A percentile compares a stretch with the other conserved stretches of the same genome.
Conservation (phyloP, 2,329 filamentous ascomycete genomes). For the Aspergillus amoenus region DNA sequence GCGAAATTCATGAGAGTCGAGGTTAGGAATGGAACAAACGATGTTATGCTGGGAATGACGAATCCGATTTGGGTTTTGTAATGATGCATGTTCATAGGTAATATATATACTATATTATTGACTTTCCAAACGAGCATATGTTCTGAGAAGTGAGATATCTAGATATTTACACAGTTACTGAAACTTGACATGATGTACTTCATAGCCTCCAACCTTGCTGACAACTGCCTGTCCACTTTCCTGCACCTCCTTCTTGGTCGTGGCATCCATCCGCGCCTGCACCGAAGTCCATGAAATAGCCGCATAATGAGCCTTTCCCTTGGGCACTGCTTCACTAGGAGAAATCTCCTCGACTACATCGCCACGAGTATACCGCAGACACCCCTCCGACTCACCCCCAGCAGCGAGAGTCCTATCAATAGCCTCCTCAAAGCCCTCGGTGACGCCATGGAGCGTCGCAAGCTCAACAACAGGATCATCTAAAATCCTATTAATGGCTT, state of each 20-base stretch:
- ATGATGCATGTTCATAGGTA: no score
- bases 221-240: neutral
- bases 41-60: neutral
- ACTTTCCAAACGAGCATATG: no score
- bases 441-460: neutral
- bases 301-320: slow-evolving; percentile 3
- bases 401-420: neutral
- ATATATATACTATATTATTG: no score
- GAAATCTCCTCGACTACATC: slow-evolving; percentile 1
- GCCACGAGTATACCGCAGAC: neutral
- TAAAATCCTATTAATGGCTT: neutral
- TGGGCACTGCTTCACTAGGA: neutral
- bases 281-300: neutral
- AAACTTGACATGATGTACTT: slow-evolving; percentile 7
- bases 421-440: neutral
- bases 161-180: neutral
- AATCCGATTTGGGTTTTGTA: neutral
- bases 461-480: neutral
- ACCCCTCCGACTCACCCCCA: neutral
- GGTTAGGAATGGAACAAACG: neutral
- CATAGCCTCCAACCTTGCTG: neutral
- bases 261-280: neutral
- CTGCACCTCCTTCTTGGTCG: neutral
- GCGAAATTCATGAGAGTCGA: neutral
- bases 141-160: no score